Evolutionary conservation across 441 rosid genomes (phyloP).

Genomic region (Viola pubescens): DNA sequence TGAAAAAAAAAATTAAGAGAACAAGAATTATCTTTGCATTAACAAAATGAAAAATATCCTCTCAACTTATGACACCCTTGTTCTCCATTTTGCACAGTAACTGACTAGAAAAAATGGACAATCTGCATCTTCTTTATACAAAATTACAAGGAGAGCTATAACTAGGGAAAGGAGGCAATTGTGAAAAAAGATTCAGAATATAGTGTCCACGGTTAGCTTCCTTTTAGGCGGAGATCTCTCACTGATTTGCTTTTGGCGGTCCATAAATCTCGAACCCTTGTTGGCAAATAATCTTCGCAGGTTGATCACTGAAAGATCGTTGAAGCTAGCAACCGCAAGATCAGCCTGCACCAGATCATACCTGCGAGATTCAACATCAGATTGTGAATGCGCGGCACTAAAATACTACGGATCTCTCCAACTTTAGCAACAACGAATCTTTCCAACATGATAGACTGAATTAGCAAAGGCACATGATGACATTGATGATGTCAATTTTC

Average conservation of each 20-base stretch:
- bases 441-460: no score
- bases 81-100: no score
- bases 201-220: conserved; percentile 78
- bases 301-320: conserved; percentile 86
- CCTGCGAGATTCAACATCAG: conserved; percentile 35
- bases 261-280: conserved; percentile 88
- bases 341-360: conserved; percentile 92
- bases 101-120: no score
- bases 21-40: no score
- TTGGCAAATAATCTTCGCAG: conserved; percentile 81
- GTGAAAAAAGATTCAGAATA: conserved; percentile 35
- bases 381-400: no score
- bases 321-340: conserved; percentile 69
- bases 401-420: no score
- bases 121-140: not conserved
- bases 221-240: conserved; percentile 69
- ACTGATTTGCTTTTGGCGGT: conserved; percentile 68
- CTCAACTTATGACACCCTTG: no score
- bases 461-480: no score
- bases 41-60: no score
- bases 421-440: no score
- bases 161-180: not conserved
- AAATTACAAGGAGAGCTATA: conserved; percentile 3
- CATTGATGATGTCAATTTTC: no score
- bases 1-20: no score